A percentile compares a stretch with the other conserved stretches of the same genome.
Conservation (phyloP, 495 filamentous ascomycete genomes). For the Astrothelium subdiscretum region DNA sequence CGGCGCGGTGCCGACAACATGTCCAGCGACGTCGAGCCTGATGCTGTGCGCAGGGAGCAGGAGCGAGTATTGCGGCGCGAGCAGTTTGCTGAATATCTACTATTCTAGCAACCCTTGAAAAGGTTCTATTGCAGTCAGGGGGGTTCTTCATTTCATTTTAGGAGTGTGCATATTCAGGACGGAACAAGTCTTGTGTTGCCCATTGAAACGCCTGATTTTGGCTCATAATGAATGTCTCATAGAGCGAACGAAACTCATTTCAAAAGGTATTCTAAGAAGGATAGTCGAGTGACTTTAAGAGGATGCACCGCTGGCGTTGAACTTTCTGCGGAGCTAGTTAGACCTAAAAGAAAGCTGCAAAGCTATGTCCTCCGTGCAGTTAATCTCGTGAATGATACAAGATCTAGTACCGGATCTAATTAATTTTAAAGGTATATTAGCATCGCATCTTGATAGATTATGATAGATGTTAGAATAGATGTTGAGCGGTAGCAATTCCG, state of each 20-base stretch:
- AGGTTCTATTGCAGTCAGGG: background rate
- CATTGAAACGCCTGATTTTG: too few species aligned
- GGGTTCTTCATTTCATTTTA: background rate
- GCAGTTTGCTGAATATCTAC: slow-evolving; percentile 12
- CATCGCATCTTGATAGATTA: background rate
- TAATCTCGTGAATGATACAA: background rate
- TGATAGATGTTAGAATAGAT: background rate
- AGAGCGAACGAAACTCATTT: too few species aligned
- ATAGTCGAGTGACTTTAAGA: background rate
- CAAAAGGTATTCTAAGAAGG: too few species aligned
- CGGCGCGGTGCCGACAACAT: background rate
- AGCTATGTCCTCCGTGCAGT: background rate
- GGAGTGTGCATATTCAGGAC: background rate
- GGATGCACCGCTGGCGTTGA: background rate
- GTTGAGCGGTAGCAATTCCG: background rate
- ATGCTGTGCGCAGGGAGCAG: slow-evolving; percentile 10
- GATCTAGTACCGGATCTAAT: background rate
- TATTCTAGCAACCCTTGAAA: slow-evolving; percentile 6
- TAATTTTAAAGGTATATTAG: background rate
- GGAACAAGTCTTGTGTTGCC: background rate
- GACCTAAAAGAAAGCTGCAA: background rate
- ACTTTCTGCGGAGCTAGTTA: background rate
- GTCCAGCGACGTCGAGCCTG: background rate
- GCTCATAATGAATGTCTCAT: background rate
- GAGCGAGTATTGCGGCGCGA: slow-evolving; percentile 12